These are phyloP conservation scores for Mycosphaerella arachidis DNA, from an alignment of 2,329 filamentous ascomycete genomes.

Conservation along the genomic window DNA sequence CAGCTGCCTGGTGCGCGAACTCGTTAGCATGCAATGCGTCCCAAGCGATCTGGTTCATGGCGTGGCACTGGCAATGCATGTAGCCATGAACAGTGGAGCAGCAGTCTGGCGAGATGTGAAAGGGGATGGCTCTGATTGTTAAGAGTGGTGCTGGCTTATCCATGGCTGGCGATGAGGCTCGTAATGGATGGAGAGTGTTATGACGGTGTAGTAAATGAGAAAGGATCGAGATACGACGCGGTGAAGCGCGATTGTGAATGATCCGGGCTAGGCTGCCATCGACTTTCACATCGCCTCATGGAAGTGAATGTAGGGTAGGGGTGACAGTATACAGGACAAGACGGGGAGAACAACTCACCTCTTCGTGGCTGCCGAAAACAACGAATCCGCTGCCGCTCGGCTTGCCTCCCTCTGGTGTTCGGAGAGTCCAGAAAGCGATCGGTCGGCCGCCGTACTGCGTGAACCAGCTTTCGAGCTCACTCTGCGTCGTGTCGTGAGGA, in stretches of 20 bases:
- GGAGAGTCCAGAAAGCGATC: constrained; percentile 97
- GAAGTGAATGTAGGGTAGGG: not conserved
- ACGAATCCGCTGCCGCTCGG: constrained; percentile 98
- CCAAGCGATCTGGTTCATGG: constrained; percentile 1
- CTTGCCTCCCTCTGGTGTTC: constrained; percentile 97
- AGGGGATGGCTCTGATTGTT: not conserved
- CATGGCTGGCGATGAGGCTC: not conserved
- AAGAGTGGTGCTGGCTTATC: not conserved
- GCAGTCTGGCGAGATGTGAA: constrained; percentile 1
- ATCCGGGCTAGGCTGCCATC: not conserved
- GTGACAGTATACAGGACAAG: not conserved
- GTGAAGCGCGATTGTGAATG: not conserved
- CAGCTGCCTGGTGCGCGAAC: constrained; percentile 66
- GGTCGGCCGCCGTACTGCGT: constrained; percentile 96
- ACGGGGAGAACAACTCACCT: constrained; percentile 59
- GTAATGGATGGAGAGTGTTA: not conserved
- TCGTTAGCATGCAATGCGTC: not conserved
- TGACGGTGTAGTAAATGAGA: not conserved
- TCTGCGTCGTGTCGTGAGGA: constrained; percentile 96
- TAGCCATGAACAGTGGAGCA: not conserved
- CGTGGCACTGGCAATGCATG: not conserved
- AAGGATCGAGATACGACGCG: not conserved
- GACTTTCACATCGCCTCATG: not conserved
- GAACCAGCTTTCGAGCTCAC: constrained; percentile 98
- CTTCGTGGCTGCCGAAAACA: constrained; percentile 97